Base-by-base conservation (phyloP, 139 green algal species). In the Closterium sp. region DNA sequence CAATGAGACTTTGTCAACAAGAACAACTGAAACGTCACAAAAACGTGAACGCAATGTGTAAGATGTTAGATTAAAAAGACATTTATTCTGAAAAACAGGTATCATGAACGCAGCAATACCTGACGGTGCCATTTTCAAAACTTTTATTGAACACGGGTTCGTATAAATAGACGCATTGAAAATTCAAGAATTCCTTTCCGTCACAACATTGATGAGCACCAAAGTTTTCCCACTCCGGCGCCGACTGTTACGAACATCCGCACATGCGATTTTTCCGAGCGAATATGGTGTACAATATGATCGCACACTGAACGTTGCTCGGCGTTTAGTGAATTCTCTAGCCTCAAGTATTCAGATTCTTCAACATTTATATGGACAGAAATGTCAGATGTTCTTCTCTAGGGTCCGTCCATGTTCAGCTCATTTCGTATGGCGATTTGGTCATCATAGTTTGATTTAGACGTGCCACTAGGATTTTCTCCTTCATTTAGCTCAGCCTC, bases 1-100 rank as follows among this genome's bases (percentile, higher is more conserved):
- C 87, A 90, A 42, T 84, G 87, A 90, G 11, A 90, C 87, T 31
- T 90, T 13, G 34, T 90, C 87, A 32, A 90, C 62, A 29, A 90
- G 19, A 5, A 90, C 13, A 90, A 90, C 22, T 31, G 19, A 42
- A 34, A 90, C 27, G 34, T 45, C 62, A 3, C 13, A 5, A 17
- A 90, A 90, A 84, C 34, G 32, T 17, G 87, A 17, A 7, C 24
- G 5, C 4, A 90, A 5, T 4, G 87, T 90, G 27, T 90, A 42
- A 17, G 9, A 32, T 90, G 19, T 34, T 32, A 90, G 13, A 7
- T 62, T 62, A 34, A 4, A 62, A 4, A 90, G 5, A 17, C 3
- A 17, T 28, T 4, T 17, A 31, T 45, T 90, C 5, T 62, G n/a
- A 32, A 45, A 42, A 90, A n/a, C 5, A 42, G 87, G 87, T 62